Evolutionary conservation across 129 eudicot genomes (phyloP), one percentile per base, ranked within the genome.

Genomic region (Flaveria robusta): DNA sequence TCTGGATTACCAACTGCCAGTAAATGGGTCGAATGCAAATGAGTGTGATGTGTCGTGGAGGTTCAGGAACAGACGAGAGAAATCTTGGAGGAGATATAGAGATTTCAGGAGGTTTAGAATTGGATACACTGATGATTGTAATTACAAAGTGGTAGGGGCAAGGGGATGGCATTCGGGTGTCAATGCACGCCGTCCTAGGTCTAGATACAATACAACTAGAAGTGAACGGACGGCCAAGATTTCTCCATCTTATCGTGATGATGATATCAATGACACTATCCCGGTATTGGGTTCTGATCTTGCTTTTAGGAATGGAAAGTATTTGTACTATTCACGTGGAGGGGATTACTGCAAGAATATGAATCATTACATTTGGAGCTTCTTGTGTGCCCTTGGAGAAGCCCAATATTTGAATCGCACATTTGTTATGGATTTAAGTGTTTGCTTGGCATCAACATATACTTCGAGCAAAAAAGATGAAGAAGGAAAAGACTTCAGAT

Each of bases 21-120:
- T 89, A 7, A 87, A 89, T n/a, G 96, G 96, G 49, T 78, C 87
- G 16, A 87, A 81, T 68, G 82, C 88, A 5, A 83, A 87, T 43
- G 96, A 95, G 81, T 95, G 99, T 78, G 99, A 95, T 69, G 99
- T 95, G 76, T 62, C 94, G 7, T 95, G 99, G 99, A 89, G 96
- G 83, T 95, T 91, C 77, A 71, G 96, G 83, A 95, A 95, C 73
- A 83, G 86, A 80, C 89, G 82, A 76, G 99, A 95, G 86, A 95
- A 86, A 72, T 95, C 99, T 7, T 95, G 99, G 99, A 91, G 99
- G 78, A 83, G 83, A 84, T 95, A 95, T 76, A 63, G 97, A 78
- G 99, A 95, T 86, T 95, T 95, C 68, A 83, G 99, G 65, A 84
- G 99, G 88, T 91, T 87, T 81, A 89, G 41, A 76, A 86, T 95